Percentiles rank a stretch among this genome's conserved stretches.
These are phyloP conservation scores for Neostapfia colusana DNA, from an alignment of 176 grass and related monocot genomes.

Conservation along the genomic window DNA sequence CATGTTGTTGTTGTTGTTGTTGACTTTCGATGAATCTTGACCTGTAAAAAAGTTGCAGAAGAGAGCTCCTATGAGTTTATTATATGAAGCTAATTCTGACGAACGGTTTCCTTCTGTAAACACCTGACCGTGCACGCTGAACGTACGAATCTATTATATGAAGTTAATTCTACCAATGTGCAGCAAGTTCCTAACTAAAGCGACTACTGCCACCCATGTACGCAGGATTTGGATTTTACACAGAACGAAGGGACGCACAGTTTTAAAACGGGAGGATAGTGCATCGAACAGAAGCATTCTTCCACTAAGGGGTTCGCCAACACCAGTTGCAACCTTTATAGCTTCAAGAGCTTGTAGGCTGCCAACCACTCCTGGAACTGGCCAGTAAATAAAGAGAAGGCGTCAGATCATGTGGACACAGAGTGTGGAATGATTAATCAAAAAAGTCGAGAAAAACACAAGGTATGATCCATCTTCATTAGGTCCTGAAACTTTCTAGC, in stretches of 20 bases:
- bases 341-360: slow-evolving; percentile 97
- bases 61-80: too few relatives aligned
- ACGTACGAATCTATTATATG: not conserved
- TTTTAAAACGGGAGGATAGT: slow-evolving; percentile 71
- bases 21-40: slow-evolving; percentile 84
- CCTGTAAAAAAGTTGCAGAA: slow-evolving; percentile 42
- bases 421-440: not conserved
- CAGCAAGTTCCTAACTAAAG: not conserved
- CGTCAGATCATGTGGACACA: not conserved
- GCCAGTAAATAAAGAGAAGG: slow-evolving; percentile 39
- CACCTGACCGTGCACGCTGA: not conserved
- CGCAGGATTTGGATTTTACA: not conserved
- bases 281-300: slow-evolving; percentile 93
- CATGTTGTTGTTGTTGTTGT: slow-evolving; percentile 52
- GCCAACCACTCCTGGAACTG: slow-evolving; percentile 91
- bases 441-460: not conserved
- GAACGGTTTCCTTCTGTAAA: not conserved
- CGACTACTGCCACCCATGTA: not conserved
- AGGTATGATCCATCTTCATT: not conserved
- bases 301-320: slow-evolving; percentile 87
- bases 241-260: slow-evolving; percentile 52
- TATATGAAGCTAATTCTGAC: too few relatives aligned
- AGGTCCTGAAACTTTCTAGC: not conserved
- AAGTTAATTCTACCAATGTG: not conserved
- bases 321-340: slow-evolving; percentile 73